Evolutionary conservation across 805 yeast genomes (phyloP).

Genomic region (Candida schatavii): DNA sequence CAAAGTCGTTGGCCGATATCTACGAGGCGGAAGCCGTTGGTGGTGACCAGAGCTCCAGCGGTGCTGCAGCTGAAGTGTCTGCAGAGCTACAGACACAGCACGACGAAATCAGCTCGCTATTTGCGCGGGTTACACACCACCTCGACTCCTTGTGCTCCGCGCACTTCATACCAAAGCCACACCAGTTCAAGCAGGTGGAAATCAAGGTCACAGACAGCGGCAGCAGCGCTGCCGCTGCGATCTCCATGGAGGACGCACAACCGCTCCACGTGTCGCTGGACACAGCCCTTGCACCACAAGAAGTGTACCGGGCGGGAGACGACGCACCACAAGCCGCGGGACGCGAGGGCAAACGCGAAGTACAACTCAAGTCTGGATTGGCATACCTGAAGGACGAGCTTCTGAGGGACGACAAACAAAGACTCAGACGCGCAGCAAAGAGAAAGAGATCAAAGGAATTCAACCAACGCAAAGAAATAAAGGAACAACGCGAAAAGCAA

Average conservation of each 20-base stretch:
- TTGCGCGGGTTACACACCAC: slow-evolving; percentile 59
- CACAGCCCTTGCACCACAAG: slow-evolving; percentile 90
- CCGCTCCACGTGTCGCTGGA: slow-evolving; percentile 78
- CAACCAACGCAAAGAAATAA: slow-evolving; percentile 30
- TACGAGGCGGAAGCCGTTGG: slow-evolving; percentile 79
- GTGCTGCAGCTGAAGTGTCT: slow-evolving; percentile 41
- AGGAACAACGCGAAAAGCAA: slow-evolving; percentile 27
- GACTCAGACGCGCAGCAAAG: slow-evolving; percentile 83
- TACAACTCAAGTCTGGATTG: slow-evolving; percentile 71
- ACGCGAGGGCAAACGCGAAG: slow-evolving; percentile 45
- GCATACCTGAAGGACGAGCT: slow-evolving; percentile 80
- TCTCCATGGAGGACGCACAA: slow-evolving; percentile 94
- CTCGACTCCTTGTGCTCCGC: slow-evolving; percentile 92
- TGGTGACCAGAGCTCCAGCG: slow-evolving; percentile 27
- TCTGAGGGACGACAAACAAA: slow-evolving; percentile 78
- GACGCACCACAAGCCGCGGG: slow-evolving; percentile 29
- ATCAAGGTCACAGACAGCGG: slow-evolving; percentile 57
- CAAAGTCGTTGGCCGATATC: slow-evolving; percentile 84
- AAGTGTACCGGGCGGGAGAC: slow-evolving; percentile 63
- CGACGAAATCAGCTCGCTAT: slow-evolving; percentile 69
- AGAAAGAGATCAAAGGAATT: slow-evolving; percentile 66
- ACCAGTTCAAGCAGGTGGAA: slow-evolving; percentile 66
- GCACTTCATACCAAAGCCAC: slow-evolving; percentile 89
- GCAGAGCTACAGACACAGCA: slow-evolving; percentile 74
- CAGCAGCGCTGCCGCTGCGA: slow-evolving; percentile 60